Evolutionary conservation across 768 basidiomycete genomes (phyloP), one percentile per base, ranked within the genome.

Genomic region (Pleurotus djamor): DNA sequence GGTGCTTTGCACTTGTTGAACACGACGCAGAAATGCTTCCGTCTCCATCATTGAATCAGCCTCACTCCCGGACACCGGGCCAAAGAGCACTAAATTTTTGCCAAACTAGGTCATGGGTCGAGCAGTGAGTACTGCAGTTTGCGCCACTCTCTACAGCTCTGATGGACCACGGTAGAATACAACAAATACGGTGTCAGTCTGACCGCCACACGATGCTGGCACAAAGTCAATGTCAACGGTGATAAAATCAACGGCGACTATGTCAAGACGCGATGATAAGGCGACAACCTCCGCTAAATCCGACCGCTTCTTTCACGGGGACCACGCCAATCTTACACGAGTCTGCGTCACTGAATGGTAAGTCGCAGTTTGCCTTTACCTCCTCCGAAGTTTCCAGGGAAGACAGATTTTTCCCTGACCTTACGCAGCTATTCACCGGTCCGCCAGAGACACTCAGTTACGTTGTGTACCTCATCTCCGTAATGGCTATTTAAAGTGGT

Each of bases 21-120:
- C 48, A 67, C 66, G 63, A 52, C 67, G 65, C 59, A 61, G 60
- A 55, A 65, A 55, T 55, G 37, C 54, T 55, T 44, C 54, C 54
- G 54, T 32, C 35, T 32, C 21, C 38, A 4, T 35, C 37, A 12
- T 38, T 35, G 32, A n/a, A 33, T 33, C 34, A 52, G 36, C n/a
- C 34, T 32, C 34, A 16, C 21, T 28, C 21, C 21, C 21, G 37
- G 34, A n/a, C n/a, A 52, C 7, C 51, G n/a, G 34, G 16, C 51
- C 21, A 51, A 7, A 14, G 21, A 32, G 14, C 49, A 12, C 14
- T n/a, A 34, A 51, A 14, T 51, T 51, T 32, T 51, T 14, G 14
- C 38, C 38, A 41, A 9, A 10, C 38, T n/a, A 41, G 38, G 38
- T n/a, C 38, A 41, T 41, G 38, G 9, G n/a, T 41, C n/a, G 38